phyloP scores from a whole-genome alignment of 2,329 filamentous ascomycete species.

The Talaromyces pinophilus region DNA sequence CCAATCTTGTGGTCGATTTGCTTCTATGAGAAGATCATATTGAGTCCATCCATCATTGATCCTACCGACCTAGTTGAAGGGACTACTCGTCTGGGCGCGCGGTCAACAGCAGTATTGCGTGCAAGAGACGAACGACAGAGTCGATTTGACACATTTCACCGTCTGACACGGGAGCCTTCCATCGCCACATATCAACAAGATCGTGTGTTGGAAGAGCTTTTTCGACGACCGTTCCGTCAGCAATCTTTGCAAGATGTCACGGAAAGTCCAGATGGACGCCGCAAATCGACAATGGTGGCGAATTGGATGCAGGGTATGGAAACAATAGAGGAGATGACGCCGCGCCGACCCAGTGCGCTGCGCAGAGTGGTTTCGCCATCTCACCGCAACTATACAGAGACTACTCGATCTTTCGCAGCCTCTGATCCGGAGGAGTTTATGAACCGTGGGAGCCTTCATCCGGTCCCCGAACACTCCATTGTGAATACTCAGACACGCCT shows the following conservation, averaged over 20 bases:
- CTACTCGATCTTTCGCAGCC: slow-evolving; percentile 52
- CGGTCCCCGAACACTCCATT: slow-evolving; percentile 40
- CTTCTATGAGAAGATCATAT: slow-evolving; percentile 77
- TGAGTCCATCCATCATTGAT: slow-evolving; percentile 75
- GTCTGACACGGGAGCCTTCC: slow-evolving; percentile 71
- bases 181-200: slow-evolving; percentile 88
- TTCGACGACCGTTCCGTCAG: slow-evolving; percentile 68
- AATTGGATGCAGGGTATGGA: slow-evolving; percentile 82
- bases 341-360: slow-evolving; percentile 58
- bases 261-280: slow-evolving; percentile 60
- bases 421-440: slow-evolving; percentile 59
- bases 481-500: slow-evolving; percentile 34
- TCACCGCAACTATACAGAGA: slow-evolving; percentile 53
- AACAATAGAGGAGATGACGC: slow-evolving; percentile 60
- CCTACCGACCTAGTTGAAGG: slow-evolving; percentile 84
- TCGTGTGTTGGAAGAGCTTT: slow-evolving; percentile 85
- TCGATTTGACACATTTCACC: slow-evolving; percentile 69
- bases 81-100: slow-evolving; percentile 54
- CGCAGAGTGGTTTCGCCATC: slow-evolving; percentile 39
- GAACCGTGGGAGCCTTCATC: slow-evolving; percentile 35
- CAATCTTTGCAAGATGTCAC: slow-evolving; percentile 62
- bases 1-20: slow-evolving; percentile 86
- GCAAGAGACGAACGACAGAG: slow-evolving; percentile 60
- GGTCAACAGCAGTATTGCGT: slow-evolving; percentile 53
- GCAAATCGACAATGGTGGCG: slow-evolving; percentile 78